Base-by-base conservation (phyloP, 2,329 filamentous ascomycete species). In the Aureobasidium sp. region DNA sequence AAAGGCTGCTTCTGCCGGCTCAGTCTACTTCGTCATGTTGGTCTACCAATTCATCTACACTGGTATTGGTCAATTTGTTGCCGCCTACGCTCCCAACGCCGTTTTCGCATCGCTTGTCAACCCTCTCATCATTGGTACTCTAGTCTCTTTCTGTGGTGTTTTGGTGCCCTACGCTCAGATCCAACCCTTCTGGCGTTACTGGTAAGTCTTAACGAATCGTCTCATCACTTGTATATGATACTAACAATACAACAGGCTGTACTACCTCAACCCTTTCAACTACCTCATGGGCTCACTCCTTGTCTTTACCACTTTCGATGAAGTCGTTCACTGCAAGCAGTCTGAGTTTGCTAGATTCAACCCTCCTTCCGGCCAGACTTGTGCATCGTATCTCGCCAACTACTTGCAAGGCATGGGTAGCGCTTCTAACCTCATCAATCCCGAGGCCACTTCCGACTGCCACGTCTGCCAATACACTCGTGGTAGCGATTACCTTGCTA, bases 401-500 rank as follows among this genome's bases (percentile, higher is more conserved):
- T 89, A 85, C 66, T 68, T 85, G 52, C 61, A 74, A 24, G 78
- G 77, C 0, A 70, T 77, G 43, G 84, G 84, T 0, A 68, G 72
- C 0, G 65, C 74, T 44, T 74, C 80, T 62, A 69, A 75, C n/a
- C 73, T 89, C 1, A 66, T 82, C 55, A 89, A 89, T 67, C 84
- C 86, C 0, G 78, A 84, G 3, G 84, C 81, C 0, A 84, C 76
- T 0, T 68, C 72, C 0, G 76, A 71, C 0, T 90, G 87, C 70
- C 72, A 73, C 44, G 85, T 89, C 0, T 90, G 87, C 68, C 77
- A 84, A 65, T 89, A 84, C 69, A 72, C 71, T 1, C 72, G 69
- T 20, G 86, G 85, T 0, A 76, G 79, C 6, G 86, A 87, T 63
- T 89, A 87, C 65, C 70, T 89, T 2, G 67, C 72, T 2, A 83